Percentiles rank a stretch among this genome's conserved stretches.
Conservation (phyloP, 2,329 filamentous ascomycete genomes). For the Pseudogymnoascus sp. region DNA sequence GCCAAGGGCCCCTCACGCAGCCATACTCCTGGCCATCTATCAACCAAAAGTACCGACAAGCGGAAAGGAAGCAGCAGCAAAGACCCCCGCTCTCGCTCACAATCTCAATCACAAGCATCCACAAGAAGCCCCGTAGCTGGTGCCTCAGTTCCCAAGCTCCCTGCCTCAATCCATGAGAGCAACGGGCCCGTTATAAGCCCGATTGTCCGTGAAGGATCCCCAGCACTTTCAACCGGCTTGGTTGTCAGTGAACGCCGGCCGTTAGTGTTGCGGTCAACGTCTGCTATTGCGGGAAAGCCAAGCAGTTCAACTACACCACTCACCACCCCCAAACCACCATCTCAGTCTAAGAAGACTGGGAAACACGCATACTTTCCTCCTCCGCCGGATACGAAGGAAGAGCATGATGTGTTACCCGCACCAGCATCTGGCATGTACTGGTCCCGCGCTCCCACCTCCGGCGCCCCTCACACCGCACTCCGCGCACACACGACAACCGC, state of each 20-base stretch:
- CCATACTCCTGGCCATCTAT: constrained; percentile 55
- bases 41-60: constrained; percentile 45
- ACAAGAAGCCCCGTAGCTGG: constrained; percentile 15
- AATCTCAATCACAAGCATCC: constrained; percentile 24
- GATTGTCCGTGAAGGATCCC: not conserved
- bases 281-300: constrained; percentile 27
- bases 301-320: not conserved
- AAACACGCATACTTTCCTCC: constrained; percentile 47
- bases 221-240: constrained; percentile 23
- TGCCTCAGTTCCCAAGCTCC: not conserved
- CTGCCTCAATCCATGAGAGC: not conserved
- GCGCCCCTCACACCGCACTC: constrained; percentile 51
- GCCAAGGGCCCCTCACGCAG: constrained; percentile 39
- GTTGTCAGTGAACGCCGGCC: constrained; percentile 32
- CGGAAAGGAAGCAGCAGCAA: constrained; percentile 26
- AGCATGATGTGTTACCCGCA: constrained; percentile 53
- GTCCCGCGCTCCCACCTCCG: constrained; percentile 59
- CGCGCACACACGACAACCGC: constrained; percentile 62
- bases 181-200: not conserved
- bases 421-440: constrained; percentile 68
- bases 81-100: constrained; percentile 28
- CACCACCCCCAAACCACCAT: not conserved
- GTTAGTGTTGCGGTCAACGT: constrained; percentile 43
- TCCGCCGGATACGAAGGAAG: constrained; percentile 48
- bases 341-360: constrained; percentile 19